These are phyloP conservation scores for Acer saccharum DNA, from an alignment of 345 rosid species.

Conservation along the genomic window DNA sequence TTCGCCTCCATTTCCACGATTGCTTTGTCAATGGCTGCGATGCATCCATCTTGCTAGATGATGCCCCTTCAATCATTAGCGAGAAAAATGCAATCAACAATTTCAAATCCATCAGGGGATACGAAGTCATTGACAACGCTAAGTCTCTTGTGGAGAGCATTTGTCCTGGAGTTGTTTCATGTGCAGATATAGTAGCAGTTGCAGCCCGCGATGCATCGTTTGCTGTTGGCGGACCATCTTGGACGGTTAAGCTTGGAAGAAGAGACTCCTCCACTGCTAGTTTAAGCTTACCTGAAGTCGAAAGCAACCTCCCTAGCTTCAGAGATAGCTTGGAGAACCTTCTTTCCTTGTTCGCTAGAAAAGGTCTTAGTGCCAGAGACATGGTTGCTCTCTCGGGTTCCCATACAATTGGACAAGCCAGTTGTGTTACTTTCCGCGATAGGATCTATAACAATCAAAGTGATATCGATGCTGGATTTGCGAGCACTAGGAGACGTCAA, in stretches of 20 bases:
- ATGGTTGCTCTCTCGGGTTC: slow-evolving; percentile 1
- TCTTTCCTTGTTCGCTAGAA: background rate
- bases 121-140: background rate
- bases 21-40: background rate
- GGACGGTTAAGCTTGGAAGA: background rate
- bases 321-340: background rate
- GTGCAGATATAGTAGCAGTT: background rate
- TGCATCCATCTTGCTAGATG: background rate
- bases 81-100: background rate
- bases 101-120: background rate
- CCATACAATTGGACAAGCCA: background rate
- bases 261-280: background rate
- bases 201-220: background rate
- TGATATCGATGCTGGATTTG: background rate
- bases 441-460: background rate
- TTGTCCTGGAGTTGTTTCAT: background rate
- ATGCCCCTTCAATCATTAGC: background rate
- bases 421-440: background rate
- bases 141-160: background rate
- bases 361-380: background rate
- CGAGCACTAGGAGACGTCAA: background rate
- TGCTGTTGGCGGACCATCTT: background rate
- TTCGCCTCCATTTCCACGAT: background rate
- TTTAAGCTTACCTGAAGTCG: background rate
- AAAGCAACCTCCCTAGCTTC: background rate